These are phyloP conservation scores for Nepenthes mirabilis DNA, from an alignment of 148 eudicot species.

Conservation along the genomic window DNA sequence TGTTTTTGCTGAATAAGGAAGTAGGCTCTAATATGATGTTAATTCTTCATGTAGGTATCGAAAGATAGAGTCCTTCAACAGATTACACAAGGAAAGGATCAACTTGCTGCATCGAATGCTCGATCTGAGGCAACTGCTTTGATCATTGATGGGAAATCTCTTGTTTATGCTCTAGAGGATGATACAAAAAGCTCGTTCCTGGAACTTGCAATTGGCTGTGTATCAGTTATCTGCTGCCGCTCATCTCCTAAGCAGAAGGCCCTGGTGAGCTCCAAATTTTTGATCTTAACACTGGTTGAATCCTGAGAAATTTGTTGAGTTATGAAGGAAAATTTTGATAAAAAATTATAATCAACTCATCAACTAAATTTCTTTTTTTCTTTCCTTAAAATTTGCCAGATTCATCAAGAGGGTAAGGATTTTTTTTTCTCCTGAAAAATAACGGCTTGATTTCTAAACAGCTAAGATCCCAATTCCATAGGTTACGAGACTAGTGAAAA, in stretches of 20 bases:
- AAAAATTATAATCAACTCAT: too few relatives aligned
- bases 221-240: slow-evolving; percentile 94
- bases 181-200: slow-evolving; percentile 44
- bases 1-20: too few relatives aligned
- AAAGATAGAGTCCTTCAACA: slow-evolving; percentile 56
- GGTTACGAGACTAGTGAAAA: slow-evolving; percentile 77
- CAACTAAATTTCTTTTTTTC: too few relatives aligned
- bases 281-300: too few relatives aligned
- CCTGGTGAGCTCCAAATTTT: slow-evolving; percentile 35
- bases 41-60: slow-evolving; percentile 33
- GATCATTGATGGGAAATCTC: slow-evolving; percentile 92
- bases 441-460: not conserved
- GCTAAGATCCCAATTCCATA: slow-evolving; percentile 10
- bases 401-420: too few relatives aligned
- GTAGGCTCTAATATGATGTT: too few relatives aligned
- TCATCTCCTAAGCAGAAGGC: slow-evolving; percentile 97
- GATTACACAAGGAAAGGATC: slow-evolving; percentile 50
- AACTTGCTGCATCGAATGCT: slow-evolving; percentile 26
- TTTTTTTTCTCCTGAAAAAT: not conserved
- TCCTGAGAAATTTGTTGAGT: too few relatives aligned
- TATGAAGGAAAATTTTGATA: too few relatives aligned
- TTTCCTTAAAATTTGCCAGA: too few relatives aligned
- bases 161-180: slow-evolving; percentile 69
- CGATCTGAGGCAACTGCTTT: slow-evolving; percentile 62
- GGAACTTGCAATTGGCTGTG: slow-evolving; percentile 71